A percentile compares a stretch with the other conserved stretches of the same genome.
phyloP scores from a whole-genome alignment of 2,329 filamentous ascomycete species.

The Catunica adiposa region DNA sequence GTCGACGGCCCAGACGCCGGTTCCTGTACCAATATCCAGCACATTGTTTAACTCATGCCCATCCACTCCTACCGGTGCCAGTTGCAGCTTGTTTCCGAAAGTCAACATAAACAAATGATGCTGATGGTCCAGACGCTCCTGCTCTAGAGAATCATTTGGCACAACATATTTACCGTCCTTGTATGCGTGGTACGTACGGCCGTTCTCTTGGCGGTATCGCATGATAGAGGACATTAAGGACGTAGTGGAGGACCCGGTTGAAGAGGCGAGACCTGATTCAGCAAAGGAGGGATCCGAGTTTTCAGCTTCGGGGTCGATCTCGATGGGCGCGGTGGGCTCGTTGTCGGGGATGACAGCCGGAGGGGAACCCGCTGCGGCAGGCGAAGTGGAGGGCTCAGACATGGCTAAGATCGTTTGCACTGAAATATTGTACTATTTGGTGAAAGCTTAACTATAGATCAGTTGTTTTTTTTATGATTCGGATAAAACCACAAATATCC shows the following conservation, averaged over 20 bases:
- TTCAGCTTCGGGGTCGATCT: constrained; percentile 2
- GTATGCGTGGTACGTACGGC: constrained; percentile 19
- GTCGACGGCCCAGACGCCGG: constrained; percentile 22
- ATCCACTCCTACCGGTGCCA: constrained; percentile 15
- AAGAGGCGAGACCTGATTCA: constrained; percentile 7
- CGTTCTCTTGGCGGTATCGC: constrained; percentile 19
- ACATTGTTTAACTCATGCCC: constrained; percentile 16
- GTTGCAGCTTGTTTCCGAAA: constrained; percentile 17
- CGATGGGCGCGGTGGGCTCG: not conserved
- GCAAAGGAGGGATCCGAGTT: constrained; percentile 3
- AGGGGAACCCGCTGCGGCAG: not conserved
- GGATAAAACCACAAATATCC: too few species aligned
- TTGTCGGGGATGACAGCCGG: not conserved
- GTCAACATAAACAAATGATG: constrained; percentile 19
- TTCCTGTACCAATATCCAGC: constrained; percentile 22
- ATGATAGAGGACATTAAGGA: constrained; percentile 17
- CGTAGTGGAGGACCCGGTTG: constrained; percentile 14
- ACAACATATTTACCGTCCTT: constrained; percentile 20
- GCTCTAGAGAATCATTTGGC: constrained; percentile 19
- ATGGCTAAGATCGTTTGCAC: not conserved
- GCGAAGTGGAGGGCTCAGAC: not conserved
- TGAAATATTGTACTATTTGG: too few species aligned
- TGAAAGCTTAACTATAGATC: too few species aligned
- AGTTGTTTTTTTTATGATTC: too few species aligned
- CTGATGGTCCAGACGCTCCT: constrained; percentile 20